Evolutionary conservation across 495 filamentous ascomycete genomes (phyloP).

Genomic region (Terfezia claveryi): DNA sequence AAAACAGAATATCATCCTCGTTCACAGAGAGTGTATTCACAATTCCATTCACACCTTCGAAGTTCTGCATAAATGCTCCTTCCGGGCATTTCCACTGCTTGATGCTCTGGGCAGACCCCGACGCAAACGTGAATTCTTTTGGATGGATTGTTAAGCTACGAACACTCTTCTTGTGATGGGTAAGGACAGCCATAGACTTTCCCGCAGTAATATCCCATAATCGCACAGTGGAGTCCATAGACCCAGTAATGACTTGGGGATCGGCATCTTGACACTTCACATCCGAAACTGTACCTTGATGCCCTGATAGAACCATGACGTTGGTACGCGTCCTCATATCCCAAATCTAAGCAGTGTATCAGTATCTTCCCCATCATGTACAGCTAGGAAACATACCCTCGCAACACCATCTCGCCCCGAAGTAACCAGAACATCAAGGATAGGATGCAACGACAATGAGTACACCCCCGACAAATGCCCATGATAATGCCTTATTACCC

Average conservation of each 20-base stretch:
- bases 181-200: conserved; percentile 87
- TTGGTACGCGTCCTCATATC: conserved; percentile 95
- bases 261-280: conserved; percentile 89
- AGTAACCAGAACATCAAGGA: conserved; percentile 81
- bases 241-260: conserved; percentile 80
- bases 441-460: conserved; percentile 73
- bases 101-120: conserved; percentile 73
- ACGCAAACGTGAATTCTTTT: conserved; percentile 89
- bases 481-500: conserved; percentile 96
- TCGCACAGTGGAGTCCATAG: conserved; percentile 75
- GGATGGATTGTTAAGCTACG: conserved; percentile 71
- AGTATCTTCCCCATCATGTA: neutral
- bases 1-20: conserved; percentile 85
- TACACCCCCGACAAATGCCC: conserved; percentile 94
- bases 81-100: conserved; percentile 99
- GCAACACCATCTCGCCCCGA: conserved; percentile 87
- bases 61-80: conserved; percentile 98
- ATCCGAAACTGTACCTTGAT: conserved; percentile 71
- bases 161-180: conserved; percentile 96
- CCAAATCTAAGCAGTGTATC: conserved; percentile 38
- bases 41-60: conserved; percentile 86
- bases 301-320: conserved; percentile 77
- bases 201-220: conserved; percentile 93
- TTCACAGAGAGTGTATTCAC: conserved; percentile 91
- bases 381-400: conserved; percentile 19